Percentiles rank a stretch among this genome's conserved stretches.
phyloP scores from a whole-genome alignment of 176 grass and related monocot genomes.

The Zoysia pacifica region DNA sequence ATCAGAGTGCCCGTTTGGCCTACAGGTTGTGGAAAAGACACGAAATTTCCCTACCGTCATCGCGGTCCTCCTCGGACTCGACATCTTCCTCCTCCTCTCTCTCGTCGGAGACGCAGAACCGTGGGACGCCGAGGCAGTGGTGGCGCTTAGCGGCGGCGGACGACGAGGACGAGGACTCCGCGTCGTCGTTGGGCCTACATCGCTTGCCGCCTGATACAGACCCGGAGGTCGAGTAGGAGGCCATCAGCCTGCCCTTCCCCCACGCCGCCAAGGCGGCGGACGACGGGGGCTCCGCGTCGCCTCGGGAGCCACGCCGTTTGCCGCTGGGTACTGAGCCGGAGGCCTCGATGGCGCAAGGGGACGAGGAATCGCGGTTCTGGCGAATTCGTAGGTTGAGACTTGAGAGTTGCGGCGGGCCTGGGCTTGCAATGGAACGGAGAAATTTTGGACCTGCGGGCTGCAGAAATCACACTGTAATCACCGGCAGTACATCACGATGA shows the following conservation, averaged over 20 bases:
- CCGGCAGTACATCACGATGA: not conserved
- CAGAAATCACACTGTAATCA: not conserved
- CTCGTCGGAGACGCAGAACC: conserved; percentile 46
- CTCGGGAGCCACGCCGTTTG: conserved; percentile 32
- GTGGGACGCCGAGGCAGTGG: conserved; percentile 41
- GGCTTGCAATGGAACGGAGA: not conserved
- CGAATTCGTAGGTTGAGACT: not conserved
- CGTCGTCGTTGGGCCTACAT: not conserved
- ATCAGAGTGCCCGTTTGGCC: not conserved
- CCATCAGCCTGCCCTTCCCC: not conserved
- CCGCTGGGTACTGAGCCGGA: not conserved
- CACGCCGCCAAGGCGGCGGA: not conserved
- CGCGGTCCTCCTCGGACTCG: conserved; percentile 38
- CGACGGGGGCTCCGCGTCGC: conserved; percentile 19
- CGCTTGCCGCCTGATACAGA: not conserved
- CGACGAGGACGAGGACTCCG: not conserved
- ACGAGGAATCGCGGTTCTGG: not conserved
- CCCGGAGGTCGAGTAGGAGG: not conserved
- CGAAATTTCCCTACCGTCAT: conserved; percentile 26
- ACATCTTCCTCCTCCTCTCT: conserved; percentile 41
- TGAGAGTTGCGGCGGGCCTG: not conserved
- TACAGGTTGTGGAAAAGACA: not conserved
- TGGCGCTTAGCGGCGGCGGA: conserved; percentile 22
- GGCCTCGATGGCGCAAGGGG: not conserved
- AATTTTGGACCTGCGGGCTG: not conserved